Conservation (phyloP, 2,329 filamentous ascomycete species). For the Phialocephala sp. region DNA sequence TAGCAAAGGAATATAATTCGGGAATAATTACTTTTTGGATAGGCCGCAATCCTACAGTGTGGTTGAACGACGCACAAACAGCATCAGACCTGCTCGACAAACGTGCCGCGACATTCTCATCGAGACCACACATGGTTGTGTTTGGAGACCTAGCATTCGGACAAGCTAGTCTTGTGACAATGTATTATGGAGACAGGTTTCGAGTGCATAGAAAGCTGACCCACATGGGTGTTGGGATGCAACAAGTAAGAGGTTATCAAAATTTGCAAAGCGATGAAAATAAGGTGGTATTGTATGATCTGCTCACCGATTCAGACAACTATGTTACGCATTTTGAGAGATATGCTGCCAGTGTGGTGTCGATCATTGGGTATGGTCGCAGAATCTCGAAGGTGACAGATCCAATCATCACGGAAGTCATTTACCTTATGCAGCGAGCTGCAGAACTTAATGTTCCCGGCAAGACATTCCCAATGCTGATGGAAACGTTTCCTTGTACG, state of each 20-base stretch:
- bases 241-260: slow-evolving; percentile 22
- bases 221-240: slow-evolving; percentile 23
- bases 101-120: slow-evolving; percentile 24
- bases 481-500: slow-evolving; percentile 28
- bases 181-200: slow-evolving; percentile 24
- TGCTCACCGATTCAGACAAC: slow-evolving; percentile 15
- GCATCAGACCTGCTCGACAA: slow-evolving; percentile 25
- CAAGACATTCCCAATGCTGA: slow-evolving; percentile 26
- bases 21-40: slow-evolving; percentile 27
- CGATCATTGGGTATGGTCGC: slow-evolving; percentile 26
- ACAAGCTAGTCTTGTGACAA: slow-evolving; percentile 19
- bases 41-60: slow-evolving; percentile 19
- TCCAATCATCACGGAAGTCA: slow-evolving; percentile 23
- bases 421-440: slow-evolving; percentile 24
- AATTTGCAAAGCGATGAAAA: slow-evolving; percentile 25
- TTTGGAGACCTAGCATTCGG: slow-evolving; percentile 24
- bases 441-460: slow-evolving; percentile 27
- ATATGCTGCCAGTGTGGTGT: slow-evolving; percentile 25
- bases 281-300: slow-evolving; percentile 18
- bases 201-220: slow-evolving; percentile 23
- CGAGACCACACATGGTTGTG: slow-evolving; percentile 22
- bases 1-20: slow-evolving; percentile 23
- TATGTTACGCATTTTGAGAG: slow-evolving; percentile 22
- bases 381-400: slow-evolving; percentile 17
- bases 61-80: slow-evolving; percentile 21